Evolutionary conservation across 805 yeast species (phyloP), one percentile per base, ranked within the genome.

Genomic region (Pachysolen tannophilus): DNA sequence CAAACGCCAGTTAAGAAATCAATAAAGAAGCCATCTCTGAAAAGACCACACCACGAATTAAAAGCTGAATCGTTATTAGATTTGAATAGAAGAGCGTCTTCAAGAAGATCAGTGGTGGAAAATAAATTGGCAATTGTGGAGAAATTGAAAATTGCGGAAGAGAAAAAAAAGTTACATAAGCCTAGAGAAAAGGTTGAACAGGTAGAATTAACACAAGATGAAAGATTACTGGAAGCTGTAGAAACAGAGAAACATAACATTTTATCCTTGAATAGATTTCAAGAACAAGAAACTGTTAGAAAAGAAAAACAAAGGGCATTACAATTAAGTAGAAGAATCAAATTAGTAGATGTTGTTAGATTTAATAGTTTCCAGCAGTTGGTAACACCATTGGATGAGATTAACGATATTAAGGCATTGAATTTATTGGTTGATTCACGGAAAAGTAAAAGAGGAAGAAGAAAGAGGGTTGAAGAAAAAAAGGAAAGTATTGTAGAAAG

Each of bases 211-310:
- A 81, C 92, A 0, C 82, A 82, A 46, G 86, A 75, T 39, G 85
- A 82, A 49, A 62, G 80, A 27, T 56, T 82, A 30, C 79, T 70
- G n/a, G 92, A 86, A 53, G 97, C 98, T 1, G 63, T 78, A 30
- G 82, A 79, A 46, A 92, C 97, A 0, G 98, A 92, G 56, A 68
- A 71, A 50, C 69, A 72, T 29, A 92, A 92, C 54, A 61, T 76
- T 2, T 63, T 74, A 19, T 82, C 96, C 3, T 62, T 92, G 44
- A 76, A 82, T 42, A 66, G 72, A 47, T 92, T 83, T 51, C 75
- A 80, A 47, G 94, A 88, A 47, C 90, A 84, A 50, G 98, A 92
- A 53, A 62, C 81, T 28, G 78, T 75, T 31, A 79, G 85, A 48
- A 86, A 85, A 52, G 78, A 80, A 53, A 72, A 71, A 35, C 90